Evolutionary conservation across 169 alveolate species (phyloP).

Genomic region (Cyclospora cayetanensis): DNA sequence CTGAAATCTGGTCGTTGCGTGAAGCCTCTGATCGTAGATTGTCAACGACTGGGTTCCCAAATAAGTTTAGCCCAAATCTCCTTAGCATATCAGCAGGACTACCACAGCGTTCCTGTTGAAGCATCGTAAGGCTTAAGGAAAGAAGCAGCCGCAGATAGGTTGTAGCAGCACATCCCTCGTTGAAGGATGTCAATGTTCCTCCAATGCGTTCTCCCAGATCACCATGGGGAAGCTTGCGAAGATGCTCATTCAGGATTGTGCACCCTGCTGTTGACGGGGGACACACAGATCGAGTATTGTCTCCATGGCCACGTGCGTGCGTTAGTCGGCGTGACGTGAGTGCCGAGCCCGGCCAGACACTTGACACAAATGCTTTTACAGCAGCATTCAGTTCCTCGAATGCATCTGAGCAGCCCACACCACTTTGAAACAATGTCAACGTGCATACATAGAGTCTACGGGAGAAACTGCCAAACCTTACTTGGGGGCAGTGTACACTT

Average conservation of each 20-base stretch:
- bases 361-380: not conserved
- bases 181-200: not conserved
- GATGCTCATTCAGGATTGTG: not conserved
- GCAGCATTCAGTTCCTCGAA: constrained; percentile 17
- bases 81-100: not conserved
- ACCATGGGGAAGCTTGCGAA: constrained; percentile 19
- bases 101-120: constrained; percentile 1
- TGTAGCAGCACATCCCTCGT: not conserved
- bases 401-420: not conserved
- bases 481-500: not conserved
- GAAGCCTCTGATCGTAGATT: not conserved
- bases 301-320: not conserved
- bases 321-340: not conserved
- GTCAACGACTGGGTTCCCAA: too few relatives aligned
- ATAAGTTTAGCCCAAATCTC: too few relatives aligned
- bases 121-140: constrained; percentile 8
- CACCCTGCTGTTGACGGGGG: not conserved
- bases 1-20: not conserved
- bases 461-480: too few relatives aligned
- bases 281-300: not conserved
- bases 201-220: not conserved
- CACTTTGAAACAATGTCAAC: too few relatives aligned
- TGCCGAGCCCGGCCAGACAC: not conserved
- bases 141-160: not conserved
- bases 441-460: too few relatives aligned